Percentiles rank a stretch among this genome's conserved stretches.
Conservation (phyloP, 208 protist species). For the Trichomonas vaginalis region DNA sequence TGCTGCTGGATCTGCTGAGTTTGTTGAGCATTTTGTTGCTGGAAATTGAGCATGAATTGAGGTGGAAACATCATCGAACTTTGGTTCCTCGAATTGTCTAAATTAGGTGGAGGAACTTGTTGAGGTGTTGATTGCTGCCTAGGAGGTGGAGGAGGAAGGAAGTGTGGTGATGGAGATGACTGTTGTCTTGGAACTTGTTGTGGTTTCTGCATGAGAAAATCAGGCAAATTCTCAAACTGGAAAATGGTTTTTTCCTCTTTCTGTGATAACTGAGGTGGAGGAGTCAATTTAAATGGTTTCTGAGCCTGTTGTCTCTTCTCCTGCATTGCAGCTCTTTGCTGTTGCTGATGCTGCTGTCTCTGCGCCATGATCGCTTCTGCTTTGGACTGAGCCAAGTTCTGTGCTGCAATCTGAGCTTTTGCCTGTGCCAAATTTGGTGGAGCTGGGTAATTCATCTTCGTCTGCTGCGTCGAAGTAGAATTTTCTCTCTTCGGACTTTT, state of each 20-base stretch:
- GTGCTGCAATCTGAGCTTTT: not conserved
- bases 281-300: not conserved
- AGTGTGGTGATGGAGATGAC: too few species aligned
- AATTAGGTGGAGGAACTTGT: not conserved
- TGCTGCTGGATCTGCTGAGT: not conserved
- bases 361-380: not conserved
- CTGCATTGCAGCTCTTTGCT: too few species aligned
- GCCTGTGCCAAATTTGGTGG: not conserved
- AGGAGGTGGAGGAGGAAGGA: too few species aligned
- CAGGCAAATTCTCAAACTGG: not conserved
- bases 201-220: not conserved
- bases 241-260: not conserved
- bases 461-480: too few species aligned
- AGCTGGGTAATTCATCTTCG: too few species aligned
- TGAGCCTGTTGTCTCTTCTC: not conserved
- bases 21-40: too few species aligned
- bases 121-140: not conserved
- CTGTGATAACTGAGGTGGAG: not conserved
- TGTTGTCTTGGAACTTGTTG: not conserved
- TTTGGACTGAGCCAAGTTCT: not conserved
- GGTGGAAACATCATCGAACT: not conserved
- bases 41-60: not conserved
- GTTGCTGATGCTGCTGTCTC: too few species aligned
- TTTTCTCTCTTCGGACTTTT: too few species aligned
- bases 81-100: not conserved